Evolutionary conservation across 2,329 filamentous ascomycete genomes (phyloP), one percentile per base, ranked within the genome.

Genomic region (Aspergillus hiratsukae): DNA sequence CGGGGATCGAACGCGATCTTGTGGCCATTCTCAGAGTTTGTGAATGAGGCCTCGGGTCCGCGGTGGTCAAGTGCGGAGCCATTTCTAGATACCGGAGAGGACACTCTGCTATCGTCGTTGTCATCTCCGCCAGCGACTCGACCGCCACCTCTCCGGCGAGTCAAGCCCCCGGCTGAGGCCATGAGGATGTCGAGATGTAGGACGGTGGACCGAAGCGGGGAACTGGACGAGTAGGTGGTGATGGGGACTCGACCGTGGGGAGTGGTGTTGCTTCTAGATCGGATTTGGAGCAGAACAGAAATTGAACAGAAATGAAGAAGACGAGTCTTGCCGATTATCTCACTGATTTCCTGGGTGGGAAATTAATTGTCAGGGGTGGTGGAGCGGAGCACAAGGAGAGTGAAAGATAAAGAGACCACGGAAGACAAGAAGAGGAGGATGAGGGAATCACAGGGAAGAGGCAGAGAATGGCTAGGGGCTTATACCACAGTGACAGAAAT

Each of bases 1-100:
- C 93, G 84, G 58, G 94, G 94, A 75, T 99, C 94, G 75, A 91
- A 99, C 57, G 92, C 94, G 75, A 99, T 97, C 82, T 95, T 96
- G 83, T 97, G 94, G 64, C 94, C 94, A 79, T 97, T 97, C 77
- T 96, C 93, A 74, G 88, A 78, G 69, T 75, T 83, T 72, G 82
- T 91, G 80, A 96, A 97, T 69, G 89, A 93, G 59, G 94, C 97
- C 78, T 87, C 85, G 54, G 84, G 83, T 21, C 76, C 74, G 61
- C 81, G 77, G 66, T 80, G 72, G 58, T 80, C 80, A 66, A 74
- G 73, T 59, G 79, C 84, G 80, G 79, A 85, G 76, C 67, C 81
- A 78, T 79, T 85, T 81, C 77, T 64, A 60, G 86, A 83, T 56
- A 80, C 80, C 41, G 87, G 86, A 51, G 86, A 88, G 68, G 82